Evolutionary conservation across 148 eudicot genomes (phyloP), one percentile per base, ranked within the genome.

Genomic region (Arbutus unedo): DNA sequence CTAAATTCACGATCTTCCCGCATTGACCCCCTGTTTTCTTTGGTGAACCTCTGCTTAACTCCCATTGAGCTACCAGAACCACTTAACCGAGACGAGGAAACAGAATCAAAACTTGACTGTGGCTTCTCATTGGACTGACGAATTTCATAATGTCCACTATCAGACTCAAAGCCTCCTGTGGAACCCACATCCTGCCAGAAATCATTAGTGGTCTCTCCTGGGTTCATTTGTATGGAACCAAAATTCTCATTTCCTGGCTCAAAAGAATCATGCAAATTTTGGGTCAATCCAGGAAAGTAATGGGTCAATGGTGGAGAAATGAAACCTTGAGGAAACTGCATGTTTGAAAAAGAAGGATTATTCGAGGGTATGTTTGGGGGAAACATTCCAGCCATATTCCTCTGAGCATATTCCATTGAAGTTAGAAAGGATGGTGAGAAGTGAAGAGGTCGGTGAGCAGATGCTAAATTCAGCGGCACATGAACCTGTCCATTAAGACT

Each of bases 311-410:
- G 89, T 9, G 94, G 89, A 66, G 95, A 64, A 84, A 89, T 78
- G 84, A 90, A 79, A 70, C 91, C 93, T 71, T 91, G 94, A 77
- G 90, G 91, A 85, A 88, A 95, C 79, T 93, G 96, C 84, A 91
- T 13, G 43, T 89, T 86, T 55, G 94, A 64, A 47, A 89, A 90
- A 14, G 93, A 80, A 83, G 95, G 90, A 79, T 93, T 89, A 44
- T 90, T 82, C 68, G 87, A 59, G n/a, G 92, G 93, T 67, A 91
- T 25, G 83, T 90, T 92, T 41, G 89, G 70, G 50, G 96, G 94
- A 82, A 88, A 47, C 88, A 91, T 86, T 73, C 92, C 94, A 80
- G 88, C 80, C 59, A 90, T 56, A 85, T 88, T 87, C 83, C 90
- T 86, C 45, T 88, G 98, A 76, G 83, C 78, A 85, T 87, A 93